phyloP scores from a whole-genome alignment of 2,329 filamentous ascomycete genomes.

The Epichloe sibirici region DNA sequence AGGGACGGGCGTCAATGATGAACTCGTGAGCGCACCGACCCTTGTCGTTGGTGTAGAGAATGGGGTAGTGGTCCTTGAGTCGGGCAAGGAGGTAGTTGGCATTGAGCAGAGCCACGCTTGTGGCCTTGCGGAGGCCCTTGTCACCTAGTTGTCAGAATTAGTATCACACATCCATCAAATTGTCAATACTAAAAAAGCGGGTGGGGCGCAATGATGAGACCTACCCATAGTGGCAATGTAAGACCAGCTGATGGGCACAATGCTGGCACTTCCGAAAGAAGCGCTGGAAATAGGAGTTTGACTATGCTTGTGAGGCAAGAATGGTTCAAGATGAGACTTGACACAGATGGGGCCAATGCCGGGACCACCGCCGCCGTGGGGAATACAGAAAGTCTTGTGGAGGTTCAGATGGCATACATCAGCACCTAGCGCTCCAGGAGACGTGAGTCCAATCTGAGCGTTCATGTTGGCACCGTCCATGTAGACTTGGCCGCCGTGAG shows the following conservation, averaged over 20 bases:
- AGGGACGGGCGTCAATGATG: slow-evolving; percentile 78
- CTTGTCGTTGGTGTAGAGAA: slow-evolving; percentile 85
- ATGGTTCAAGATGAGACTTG: slow-evolving; percentile 64
- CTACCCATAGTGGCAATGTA: slow-evolving; percentile 90
- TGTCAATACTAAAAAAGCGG: background rate
- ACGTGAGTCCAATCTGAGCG: slow-evolving; percentile 90
- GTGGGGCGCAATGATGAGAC: slow-evolving; percentile 7
- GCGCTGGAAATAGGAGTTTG: slow-evolving; percentile 63
- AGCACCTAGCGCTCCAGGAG: slow-evolving; percentile 86
- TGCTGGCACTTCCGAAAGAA: slow-evolving; percentile 77
- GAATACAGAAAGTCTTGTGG: slow-evolving; percentile 98
- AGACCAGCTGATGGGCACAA: slow-evolving; percentile 87
- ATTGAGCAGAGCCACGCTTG: slow-evolving; percentile 85
- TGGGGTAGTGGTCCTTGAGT: slow-evolving; percentile 73
- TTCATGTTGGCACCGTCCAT: slow-evolving; percentile 99
- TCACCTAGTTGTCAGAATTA: slow-evolving; percentile 9
- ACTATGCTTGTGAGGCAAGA: slow-evolving; percentile 35
- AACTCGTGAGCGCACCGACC: slow-evolving; percentile 94
- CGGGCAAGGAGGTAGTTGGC: slow-evolving; percentile 92
- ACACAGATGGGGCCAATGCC: slow-evolving; percentile 92
- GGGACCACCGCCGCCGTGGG: slow-evolving; percentile 86
- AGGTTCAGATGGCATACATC: slow-evolving; percentile 96
- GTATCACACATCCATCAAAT: background rate
- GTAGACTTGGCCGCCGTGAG: slow-evolving; percentile 85
- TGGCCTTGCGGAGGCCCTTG: slow-evolving; percentile 73